Evolutionary conservation across 2,329 filamentous ascomycete species (phyloP), one percentile per base, ranked within the genome.

Genomic region (Cladosporium sp.): DNA sequence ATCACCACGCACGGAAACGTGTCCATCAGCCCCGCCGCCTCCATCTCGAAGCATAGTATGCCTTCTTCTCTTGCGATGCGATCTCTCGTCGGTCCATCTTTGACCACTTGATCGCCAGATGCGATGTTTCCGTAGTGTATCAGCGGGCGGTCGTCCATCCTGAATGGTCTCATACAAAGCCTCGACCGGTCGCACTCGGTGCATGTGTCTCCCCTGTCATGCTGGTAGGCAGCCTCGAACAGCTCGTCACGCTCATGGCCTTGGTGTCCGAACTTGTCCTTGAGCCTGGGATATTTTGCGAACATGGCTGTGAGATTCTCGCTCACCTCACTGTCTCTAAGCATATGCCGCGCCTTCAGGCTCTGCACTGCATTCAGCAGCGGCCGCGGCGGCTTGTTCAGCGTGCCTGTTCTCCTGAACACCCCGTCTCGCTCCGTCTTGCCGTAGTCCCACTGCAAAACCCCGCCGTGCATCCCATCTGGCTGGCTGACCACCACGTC

Each of bases 401-500:
- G 39, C 25, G 3, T 30, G 36, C 59, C 51, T 3, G 42, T 60
- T 30, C 15, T 17, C 14, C 8, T 3, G 19, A 51, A 45, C 15
- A 14, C 38, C 9, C 57, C 55, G 2, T 55, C 47, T 11, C 15
- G 30, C 20, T 54, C 56, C 30, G 20, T 36, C 30, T 67, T 69
- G 0, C 62, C 64, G n/a, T 64, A 60, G 49, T 70, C 65, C 28
- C 65, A 69, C 25, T 70, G 65, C 1, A 69, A 51, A 0, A 71
- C 67, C 1, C 68, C 69, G 7, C 68, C 69, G 19, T 60, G 50
- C 3, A 17, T 36, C 0, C 51, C 19, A 7, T 38, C 30, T 0
- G 69, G 68, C n/a, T 60, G 58, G 42, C 67, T 67, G 34, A 70
- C 59, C 1, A 68, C 65, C 11, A 70, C 58, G 40, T 70, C 68